A percentile compares a stretch with the other conserved stretches of the same genome.
phyloP scores from a whole-genome alignment of 1,284 basidiomycete species.

The Cystobasidium sp. region DNA sequence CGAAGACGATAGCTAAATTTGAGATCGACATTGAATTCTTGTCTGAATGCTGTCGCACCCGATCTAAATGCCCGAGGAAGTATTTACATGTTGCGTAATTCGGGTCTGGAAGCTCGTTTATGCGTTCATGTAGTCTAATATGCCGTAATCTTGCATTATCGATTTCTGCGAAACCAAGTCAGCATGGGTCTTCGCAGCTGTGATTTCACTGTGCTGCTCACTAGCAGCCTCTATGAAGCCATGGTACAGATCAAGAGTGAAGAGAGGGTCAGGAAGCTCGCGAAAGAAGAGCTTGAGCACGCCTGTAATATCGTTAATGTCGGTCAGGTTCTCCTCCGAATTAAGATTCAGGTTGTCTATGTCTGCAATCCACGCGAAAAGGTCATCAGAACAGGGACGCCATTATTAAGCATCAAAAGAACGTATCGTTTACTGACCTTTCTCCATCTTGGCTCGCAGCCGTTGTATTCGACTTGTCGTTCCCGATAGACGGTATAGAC shows the following conservation, averaged over 20 bases:
- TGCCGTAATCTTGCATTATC: conserved; percentile 92
- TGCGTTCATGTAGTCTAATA: conserved; percentile 91
- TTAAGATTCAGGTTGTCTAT: conserved; percentile 81
- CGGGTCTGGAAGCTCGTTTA: conserved; percentile 95
- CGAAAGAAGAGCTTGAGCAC: conserved; percentile 95
- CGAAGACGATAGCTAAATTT: conserved; percentile 96
- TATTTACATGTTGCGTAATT: conserved; percentile 98
- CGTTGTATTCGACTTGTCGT: conserved; percentile 84
- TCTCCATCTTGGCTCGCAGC: conserved; percentile 82
- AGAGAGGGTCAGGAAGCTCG: conserved; percentile 90
- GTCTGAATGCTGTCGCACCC: conserved; percentile 73
- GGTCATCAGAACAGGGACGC: no score
- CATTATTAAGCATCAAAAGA: no score
- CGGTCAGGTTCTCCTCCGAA: conserved; percentile 84
- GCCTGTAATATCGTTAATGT: conserved; percentile 94
- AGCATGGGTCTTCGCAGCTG: not conserved
- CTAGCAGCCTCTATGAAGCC: conserved; percentile 94
- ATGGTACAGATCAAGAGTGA: conserved; percentile 82
- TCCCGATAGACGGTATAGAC: conserved; percentile 92
- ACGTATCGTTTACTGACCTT: conserved; percentile 64
- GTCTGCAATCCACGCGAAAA: conserved; percentile 62
- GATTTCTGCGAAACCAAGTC: conserved; percentile 66
- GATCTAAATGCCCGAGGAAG: conserved; percentile 90
- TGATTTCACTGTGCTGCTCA: conserved; percentile 59
- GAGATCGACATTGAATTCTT: conserved; percentile 88